phyloP scores from a whole-genome alignment of 1,284 basidiomycete species.

The Austropuccinia psidii region DNA sequence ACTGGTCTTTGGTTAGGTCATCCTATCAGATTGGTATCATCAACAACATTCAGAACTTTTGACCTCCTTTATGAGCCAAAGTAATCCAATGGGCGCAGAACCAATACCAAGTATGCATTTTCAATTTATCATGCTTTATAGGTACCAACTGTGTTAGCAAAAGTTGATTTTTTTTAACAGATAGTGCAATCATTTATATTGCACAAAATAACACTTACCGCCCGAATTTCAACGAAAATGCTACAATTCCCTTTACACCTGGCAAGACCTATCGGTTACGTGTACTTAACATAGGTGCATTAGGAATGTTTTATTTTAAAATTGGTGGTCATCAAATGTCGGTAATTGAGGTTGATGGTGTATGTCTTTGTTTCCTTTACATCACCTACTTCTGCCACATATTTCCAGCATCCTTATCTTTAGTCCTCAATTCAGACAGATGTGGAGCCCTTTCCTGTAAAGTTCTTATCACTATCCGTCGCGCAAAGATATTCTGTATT shows the following conservation, averaged over 20 bases:
- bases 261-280: conserved; percentile 64
- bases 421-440: conserved; percentile 50
- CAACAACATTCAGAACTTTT: conserved; percentile 61
- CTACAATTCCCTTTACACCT: conserved; percentile 69
- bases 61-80: conserved; percentile 41
- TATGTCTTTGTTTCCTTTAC: conserved; percentile 41
- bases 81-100: conserved; percentile 73
- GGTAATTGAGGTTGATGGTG: conserved; percentile 81
- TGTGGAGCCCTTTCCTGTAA: conserved; percentile 61
- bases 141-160: not conserved
- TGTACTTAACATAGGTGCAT: conserved; percentile 62
- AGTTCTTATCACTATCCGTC: conserved; percentile 64
- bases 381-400: not conserved
- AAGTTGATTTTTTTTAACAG: conserved; percentile 49
- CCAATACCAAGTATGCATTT: conserved; percentile 63
- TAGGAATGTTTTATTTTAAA: conserved; percentile 66
- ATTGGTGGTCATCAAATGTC: conserved; percentile 83
- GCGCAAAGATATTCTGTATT: conserved; percentile 92
- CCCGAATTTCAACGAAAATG: conserved; percentile 61
- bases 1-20: not conserved
- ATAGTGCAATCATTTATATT: conserved; percentile 76
- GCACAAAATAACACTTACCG: conserved; percentile 53
- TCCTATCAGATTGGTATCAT: conserved; percentile 51
- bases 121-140: not conserved
- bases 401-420: not conserved